These are phyloP conservation scores for Berkeleyomyces rouxiae DNA, from an alignment of 2,329 filamentous ascomycete species.

Conservation along the genomic window DNA sequence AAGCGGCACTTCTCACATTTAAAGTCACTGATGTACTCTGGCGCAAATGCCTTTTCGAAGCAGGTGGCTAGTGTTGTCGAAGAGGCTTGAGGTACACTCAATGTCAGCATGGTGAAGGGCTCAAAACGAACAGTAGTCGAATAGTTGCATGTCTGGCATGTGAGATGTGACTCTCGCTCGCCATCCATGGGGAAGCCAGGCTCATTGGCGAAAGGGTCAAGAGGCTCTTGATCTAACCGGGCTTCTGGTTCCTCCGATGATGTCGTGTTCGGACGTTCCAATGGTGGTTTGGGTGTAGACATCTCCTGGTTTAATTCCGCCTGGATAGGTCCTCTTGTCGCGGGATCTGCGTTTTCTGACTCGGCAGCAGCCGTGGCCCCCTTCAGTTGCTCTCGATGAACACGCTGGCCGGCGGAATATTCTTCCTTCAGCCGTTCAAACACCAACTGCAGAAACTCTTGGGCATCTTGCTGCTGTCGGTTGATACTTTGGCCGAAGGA, in stretches of 20 bases:
- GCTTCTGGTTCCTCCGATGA: background rate
- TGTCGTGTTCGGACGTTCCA: too few relatives aligned
- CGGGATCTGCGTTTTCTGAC: constrained; percentile 1
- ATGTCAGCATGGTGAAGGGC: constrained; percentile 78
- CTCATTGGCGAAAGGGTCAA: constrained; percentile 23
- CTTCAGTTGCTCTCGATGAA: constrained; percentile 20
- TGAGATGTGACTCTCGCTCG: constrained; percentile 80
- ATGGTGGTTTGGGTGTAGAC: background rate
- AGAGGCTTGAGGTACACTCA: constrained; percentile 73
- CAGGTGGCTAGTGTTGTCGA: constrained; percentile 72
- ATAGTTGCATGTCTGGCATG: constrained; percentile 80
- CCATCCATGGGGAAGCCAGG: constrained; percentile 86
- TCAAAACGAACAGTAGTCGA: constrained; percentile 70
- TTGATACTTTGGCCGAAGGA: constrained; percentile 86
- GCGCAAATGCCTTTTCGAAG: constrained; percentile 87
- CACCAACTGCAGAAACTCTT: constrained; percentile 90
- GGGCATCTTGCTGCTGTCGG: constrained; percentile 89
- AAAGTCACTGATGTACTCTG: constrained; percentile 92
- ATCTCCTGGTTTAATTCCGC: constrained; percentile 18
- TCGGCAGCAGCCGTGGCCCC: constrained; percentile 3
- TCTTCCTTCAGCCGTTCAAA: constrained; percentile 86
- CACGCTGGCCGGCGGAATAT: constrained; percentile 69
- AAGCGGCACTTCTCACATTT: constrained; percentile 86
- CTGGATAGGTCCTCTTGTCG: background rate
- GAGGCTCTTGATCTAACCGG: background rate